phyloP scores from a whole-genome alignment of 345 rosid species.

The Dipteronia dyeriana region DNA sequence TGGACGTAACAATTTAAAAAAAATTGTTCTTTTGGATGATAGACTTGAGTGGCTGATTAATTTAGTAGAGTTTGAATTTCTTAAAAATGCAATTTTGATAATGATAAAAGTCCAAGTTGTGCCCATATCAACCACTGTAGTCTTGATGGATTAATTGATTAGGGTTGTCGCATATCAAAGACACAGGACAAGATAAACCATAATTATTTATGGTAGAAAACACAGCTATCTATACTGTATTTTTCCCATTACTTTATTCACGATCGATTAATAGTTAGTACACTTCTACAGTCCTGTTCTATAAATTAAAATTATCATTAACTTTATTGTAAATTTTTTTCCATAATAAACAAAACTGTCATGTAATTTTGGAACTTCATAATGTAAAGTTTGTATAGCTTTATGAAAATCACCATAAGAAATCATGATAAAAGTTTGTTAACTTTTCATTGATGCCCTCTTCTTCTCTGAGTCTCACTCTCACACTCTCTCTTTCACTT shows the following conservation, averaged over 20 bases:
- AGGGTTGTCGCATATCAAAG: slow-evolving; percentile 3
- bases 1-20: too few relatives aligned
- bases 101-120: not conserved
- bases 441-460: slow-evolving; percentile 3
- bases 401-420: slow-evolving; percentile 3
- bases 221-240: slow-evolving; percentile 1
- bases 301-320: not conserved
- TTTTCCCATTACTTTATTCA: not conserved
- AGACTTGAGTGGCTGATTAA: too few relatives aligned
- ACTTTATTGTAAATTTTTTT: not conserved
- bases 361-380: slow-evolving; percentile 5
- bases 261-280: not conserved
- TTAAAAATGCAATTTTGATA: not conserved
- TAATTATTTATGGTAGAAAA: not conserved
- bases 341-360: not conserved
- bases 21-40: too few relatives aligned
- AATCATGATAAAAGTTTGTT: slow-evolving; percentile 5
- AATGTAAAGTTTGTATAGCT: not conserved
- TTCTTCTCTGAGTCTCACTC: not conserved
- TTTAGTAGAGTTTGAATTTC: not conserved
- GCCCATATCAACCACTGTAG: slow-evolving; percentile 8
- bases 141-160: not conserved
- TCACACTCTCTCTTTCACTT: not conserved
- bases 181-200: not conserved
- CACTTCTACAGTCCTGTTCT: not conserved